These are phyloP conservation scores for Acorus gramineus DNA, from an alignment of 106 monocot species.

Conservation along the genomic window DNA sequence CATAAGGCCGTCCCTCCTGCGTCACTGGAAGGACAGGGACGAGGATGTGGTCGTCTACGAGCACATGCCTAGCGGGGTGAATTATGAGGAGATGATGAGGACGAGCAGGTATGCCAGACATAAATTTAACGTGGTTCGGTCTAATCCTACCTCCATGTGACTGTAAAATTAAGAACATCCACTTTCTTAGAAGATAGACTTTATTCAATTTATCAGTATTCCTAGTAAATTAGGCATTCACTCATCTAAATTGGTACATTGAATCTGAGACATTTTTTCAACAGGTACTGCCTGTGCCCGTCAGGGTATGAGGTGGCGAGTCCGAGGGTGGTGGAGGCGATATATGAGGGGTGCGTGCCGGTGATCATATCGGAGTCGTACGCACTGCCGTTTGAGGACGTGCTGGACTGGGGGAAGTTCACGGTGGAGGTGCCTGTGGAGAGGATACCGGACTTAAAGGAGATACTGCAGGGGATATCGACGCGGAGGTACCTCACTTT, in stretches of 20 bases:
- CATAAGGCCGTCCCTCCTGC: conserved; percentile 37
- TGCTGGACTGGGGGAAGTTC: conserved; percentile 64
- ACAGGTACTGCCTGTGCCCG: conserved; percentile 56
- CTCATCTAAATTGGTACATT: no score
- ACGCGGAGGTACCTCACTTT: conserved; percentile 19
- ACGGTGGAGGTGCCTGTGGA: conserved; percentile 26
- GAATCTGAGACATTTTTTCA: no score
- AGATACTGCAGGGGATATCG: conserved; percentile 25
- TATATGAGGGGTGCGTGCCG: conserved; percentile 63
- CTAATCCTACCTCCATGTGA: no score
- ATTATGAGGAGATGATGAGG: conserved; percentile 38
- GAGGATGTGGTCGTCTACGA: conserved; percentile 45
- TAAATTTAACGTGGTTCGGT: no score
- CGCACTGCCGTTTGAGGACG: conserved; percentile 60
- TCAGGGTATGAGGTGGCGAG: conserved; percentile 81
- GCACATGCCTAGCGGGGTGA: conserved; percentile 35
- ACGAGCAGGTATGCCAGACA: conserved; percentile 2
- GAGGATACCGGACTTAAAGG: conserved; percentile 48
- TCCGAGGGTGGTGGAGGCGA: conserved; percentile 51
- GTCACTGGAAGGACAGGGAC: conserved; percentile 49
- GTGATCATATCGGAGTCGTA: conserved; percentile 56
- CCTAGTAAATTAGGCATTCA: no score
- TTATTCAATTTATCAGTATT: no score
- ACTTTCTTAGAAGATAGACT: no score
- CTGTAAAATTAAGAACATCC: no score